Evolutionary conservation across 2,329 filamentous ascomycete species (phyloP), one percentile per base, ranked within the genome.

Genomic region (Ceratocystis cubensis): DNA sequence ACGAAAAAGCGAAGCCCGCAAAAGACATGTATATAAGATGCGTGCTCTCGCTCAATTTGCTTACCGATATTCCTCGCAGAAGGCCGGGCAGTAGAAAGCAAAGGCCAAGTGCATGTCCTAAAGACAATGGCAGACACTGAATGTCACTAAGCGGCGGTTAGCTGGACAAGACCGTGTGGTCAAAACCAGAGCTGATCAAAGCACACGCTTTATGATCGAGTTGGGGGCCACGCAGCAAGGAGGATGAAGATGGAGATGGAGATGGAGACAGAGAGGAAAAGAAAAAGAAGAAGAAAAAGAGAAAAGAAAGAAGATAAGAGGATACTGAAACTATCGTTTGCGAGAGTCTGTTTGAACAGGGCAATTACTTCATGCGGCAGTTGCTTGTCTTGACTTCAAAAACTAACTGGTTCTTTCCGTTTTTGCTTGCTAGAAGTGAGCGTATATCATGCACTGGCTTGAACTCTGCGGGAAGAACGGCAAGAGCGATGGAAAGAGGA

Each of bases 261-360:
- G n/a, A 57, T 13, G 22, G 22, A 25, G 22, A 25, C 22, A 25
- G 22, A 64, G 28, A 65, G n/a, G 25, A 15, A 53, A 1, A 7
- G 20, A n/a, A 37, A n/a, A 37, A 20, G 33, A 13, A 57, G 45
- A 22, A 57, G 15, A 5, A 56, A 22, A 25, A 59, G n/a, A n/a
- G 25, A 37, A 15, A 22, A 53, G 30, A 5, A 44, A 28, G 17
- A 15, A 20, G 20, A 45, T 15, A 13, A 65, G 30, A 41, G 10
- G 17, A 25, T 15, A 8, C n/a, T 44, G 62, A 64, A 64, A 53
- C 37, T n/a, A 20, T 28, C 53, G 53, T 57, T 57, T 57, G 53
- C 53, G 28, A 17, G 17, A 57, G 56, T 37, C 56, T n/a, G 56
- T 59, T 59, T 59, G 56, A 7, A 20, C 56, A 33, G 20, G 25